phyloP scores from a whole-genome alignment of 805 yeast genomes.

The Debaryomyces maramus region DNA sequence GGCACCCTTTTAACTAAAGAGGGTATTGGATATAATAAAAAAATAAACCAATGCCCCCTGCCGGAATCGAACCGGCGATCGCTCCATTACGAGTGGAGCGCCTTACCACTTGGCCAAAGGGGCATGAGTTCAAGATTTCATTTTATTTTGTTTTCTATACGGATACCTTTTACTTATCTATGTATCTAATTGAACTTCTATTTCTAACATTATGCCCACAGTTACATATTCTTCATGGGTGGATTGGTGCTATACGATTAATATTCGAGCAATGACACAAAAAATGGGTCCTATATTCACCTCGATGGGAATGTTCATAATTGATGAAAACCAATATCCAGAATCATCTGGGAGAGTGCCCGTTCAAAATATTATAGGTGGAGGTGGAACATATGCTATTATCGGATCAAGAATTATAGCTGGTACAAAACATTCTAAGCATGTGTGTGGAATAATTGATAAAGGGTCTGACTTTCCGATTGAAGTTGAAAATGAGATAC shows the following conservation, averaged over 20 bases:
- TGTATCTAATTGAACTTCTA: no score
- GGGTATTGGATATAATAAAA: no score
- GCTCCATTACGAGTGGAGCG: constrained; percentile 57
- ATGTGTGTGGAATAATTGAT: constrained; percentile 72
- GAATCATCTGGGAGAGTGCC: constrained; percentile 29
- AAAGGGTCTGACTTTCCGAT: constrained; percentile 76
- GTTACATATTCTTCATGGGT: no score
- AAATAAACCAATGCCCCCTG: constrained; percentile 41
- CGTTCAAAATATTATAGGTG: constrained; percentile 68
- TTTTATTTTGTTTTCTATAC: no score
- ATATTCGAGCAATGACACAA: no score
- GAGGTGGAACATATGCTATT: constrained; percentile 84
- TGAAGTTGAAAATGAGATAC: constrained; percentile 42
- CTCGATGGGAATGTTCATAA: constrained; percentile 84
- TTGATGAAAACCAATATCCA: constrained; percentile 77
- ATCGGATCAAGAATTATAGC: constrained; percentile 68
- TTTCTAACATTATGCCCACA: no score
- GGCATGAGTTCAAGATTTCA: constrained; percentile 23
- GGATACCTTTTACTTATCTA: no score
- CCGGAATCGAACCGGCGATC: constrained; percentile 56
- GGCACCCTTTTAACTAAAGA: no score
- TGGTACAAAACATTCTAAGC: constrained; percentile 30
- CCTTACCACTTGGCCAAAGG: constrained; percentile 57
- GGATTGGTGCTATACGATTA: no score
- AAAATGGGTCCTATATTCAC: constrained; percentile 39